phyloP scores from a whole-genome alignment of 129 eudicot species.

The Gnaphalium uliginosum region DNA sequence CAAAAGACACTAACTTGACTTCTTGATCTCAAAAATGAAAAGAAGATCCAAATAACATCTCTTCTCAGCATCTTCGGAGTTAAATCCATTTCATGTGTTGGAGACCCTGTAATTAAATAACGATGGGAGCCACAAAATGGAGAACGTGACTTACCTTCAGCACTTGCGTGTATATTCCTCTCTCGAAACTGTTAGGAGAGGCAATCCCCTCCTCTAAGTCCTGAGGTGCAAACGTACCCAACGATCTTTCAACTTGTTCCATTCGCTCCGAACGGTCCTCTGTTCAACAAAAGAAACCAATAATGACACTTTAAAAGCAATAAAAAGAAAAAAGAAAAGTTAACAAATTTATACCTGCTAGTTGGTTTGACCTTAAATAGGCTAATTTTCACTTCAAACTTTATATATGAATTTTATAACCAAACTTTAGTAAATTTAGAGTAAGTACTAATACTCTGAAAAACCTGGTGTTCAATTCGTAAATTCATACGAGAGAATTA shows the following conservation, averaged over 20 bases:
- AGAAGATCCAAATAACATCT: conserved; percentile 76
- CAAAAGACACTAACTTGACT: conserved; percentile 33
- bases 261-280: neutral
- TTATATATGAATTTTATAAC: neutral
- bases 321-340: too few relatives aligned
- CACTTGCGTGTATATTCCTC: neutral
- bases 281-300: neutral
- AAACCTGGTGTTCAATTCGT: too few relatives aligned
- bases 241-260: neutral
- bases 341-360: too few relatives aligned
- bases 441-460: too few relatives aligned
- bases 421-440: too few relatives aligned
- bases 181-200: neutral
- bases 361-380: conserved; percentile 4
- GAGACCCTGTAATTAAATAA: neutral
- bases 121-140: neutral
- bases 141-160: neutral
- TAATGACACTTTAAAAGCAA: too few relatives aligned
- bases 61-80: conserved; percentile 62
- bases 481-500: too few relatives aligned
- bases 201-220: neutral
- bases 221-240: neutral
- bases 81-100: neutral
- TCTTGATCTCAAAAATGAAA: conserved; percentile 72
- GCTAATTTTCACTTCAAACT: neutral